Base-by-base conservation (phyloP, 2,329 filamentous ascomycete species). In the Exophiala sideris region DNA sequence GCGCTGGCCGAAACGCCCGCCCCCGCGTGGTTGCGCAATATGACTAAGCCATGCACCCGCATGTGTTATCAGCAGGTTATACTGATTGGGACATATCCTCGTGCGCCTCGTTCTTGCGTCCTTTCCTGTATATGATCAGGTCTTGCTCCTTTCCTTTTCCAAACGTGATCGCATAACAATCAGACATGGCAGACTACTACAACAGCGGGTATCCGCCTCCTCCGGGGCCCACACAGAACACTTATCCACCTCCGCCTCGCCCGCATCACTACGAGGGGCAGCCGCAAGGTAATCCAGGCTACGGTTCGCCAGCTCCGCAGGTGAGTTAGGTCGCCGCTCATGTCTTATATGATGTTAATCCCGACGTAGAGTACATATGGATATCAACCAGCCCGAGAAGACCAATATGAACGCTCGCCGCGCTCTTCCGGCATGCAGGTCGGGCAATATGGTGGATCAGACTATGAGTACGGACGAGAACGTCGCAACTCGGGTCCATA, bases 351-450 rank as follows among this genome's bases (percentile, higher is more conserved):
- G 32, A 29, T 36, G 40, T 46, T 56, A 40, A 54, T 44, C 44
- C n/a, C 18, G 39, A 21, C 14, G 9, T 40, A 59, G 51, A 24
- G 32, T 20, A 49, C 50, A 2, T 46, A 52, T 21, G 51, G 47
- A 9, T 62, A 64, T 41, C 58, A 55, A 33, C 61, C 60, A 39
- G 48, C 61, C 10, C 56, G 54, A 8, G 60, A 64, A 35, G 56
- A 62, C 21, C 53, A 56, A 34, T 62, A 62, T 42, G 41, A 40
- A 20, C 50, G 46, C 39, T 58, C 58, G n/a, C 58, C 58, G 1
- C 52, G 53, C 12, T 52, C 46, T n/a, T 55, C 60, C 24, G 59
- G 48, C 6, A 58, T 56, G 56, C 58, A 58, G 45, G 54, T 62
- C 20, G 56, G 54, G 9, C 51, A 56, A 34, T 63, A 60, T 38